Evolutionary conservation across 2,329 filamentous ascomycete genomes (phyloP), one percentile per base, ranked within the genome.

Genomic region (Trichoderma koningiopsis): DNA sequence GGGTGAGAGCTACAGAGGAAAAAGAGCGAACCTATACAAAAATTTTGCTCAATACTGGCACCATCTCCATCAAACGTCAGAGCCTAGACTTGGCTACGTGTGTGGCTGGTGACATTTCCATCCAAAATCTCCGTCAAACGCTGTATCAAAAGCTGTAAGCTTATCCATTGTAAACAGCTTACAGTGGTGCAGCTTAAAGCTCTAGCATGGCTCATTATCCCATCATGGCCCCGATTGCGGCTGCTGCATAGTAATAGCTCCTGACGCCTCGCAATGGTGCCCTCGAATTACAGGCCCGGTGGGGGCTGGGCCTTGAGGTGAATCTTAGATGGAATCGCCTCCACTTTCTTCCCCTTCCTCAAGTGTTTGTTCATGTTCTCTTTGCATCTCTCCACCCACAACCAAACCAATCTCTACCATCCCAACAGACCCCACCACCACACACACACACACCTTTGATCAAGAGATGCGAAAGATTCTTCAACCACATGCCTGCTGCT

Each of bases 291-390:
- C 35, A 62, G 58, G 66, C 27, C 49, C 66, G 27, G 66, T 59
- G 63, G 66, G 63, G 66, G 66, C 49, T 40, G 62, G 56, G 66
- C 58, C 66, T 68, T 62, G 59, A 58, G 61, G 19, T 49, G 47
- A 52, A 66, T 66, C 68, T 66, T 66, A 58, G 68, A 69, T 66
- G 61, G 37, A 58, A 66, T 66, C 61, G 68, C 68, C 68, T 69
- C 68, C 68, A 66, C 61, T 69, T 56, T 58, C 61, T 53, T 43
- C 40, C 53, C 52, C 47, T 56, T 62, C 59, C 66, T 62, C 58
- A 22, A 64, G 47, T 55, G 47, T 40, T 19, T 40, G 47, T 53
- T 64, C 43, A 37, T 10, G 37, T 24, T 62, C 40, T 27, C 49
- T 47, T 47, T 43, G 14, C 27, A 49, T 37, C 47, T 53, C 66